Evolutionary conservation across 345 rosid species (phyloP).

Genomic region (Bretschneidera sinensis): DNA sequence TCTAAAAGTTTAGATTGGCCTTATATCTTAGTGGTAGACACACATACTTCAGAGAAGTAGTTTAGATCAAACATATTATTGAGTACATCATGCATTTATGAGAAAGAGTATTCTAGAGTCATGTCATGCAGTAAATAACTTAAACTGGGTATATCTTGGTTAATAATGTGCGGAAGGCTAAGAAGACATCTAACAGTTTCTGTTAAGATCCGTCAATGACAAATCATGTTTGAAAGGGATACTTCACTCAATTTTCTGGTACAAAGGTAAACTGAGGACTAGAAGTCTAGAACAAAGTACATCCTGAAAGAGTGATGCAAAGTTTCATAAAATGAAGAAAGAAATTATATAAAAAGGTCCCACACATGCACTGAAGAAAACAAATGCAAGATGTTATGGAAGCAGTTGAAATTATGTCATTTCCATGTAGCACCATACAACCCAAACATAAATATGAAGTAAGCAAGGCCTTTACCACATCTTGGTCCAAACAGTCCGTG

Average conservation of each 20-base stretch:
- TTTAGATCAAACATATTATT: neutral
- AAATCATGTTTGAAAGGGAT: neutral
- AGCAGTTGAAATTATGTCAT: no score
- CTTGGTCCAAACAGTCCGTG: slow-evolving; percentile 88
- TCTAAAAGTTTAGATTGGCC: no score
- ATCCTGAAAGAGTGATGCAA: no score
- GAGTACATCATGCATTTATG: neutral
- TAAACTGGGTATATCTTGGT: no score
- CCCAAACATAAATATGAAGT: slow-evolving; percentile 8
- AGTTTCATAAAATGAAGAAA: neutral
- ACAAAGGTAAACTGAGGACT: no score
- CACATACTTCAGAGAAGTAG: no score
- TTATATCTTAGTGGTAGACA: no score
- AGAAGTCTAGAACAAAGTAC: no score
- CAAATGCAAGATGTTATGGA: no score
- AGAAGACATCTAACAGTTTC: neutral
- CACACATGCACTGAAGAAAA: no score
- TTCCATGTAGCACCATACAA: no score
- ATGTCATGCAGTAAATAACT: neutral
- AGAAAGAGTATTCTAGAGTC: neutral
- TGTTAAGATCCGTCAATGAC: neutral
- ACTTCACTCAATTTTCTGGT: neutral
- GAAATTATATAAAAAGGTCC: no score
- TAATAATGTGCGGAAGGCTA: neutral
- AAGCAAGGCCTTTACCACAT: slow-evolving; percentile 51